Evolutionary conservation across 1,284 basidiomycete species (phyloP).

Genomic region (Tausonia pullulans): DNA sequence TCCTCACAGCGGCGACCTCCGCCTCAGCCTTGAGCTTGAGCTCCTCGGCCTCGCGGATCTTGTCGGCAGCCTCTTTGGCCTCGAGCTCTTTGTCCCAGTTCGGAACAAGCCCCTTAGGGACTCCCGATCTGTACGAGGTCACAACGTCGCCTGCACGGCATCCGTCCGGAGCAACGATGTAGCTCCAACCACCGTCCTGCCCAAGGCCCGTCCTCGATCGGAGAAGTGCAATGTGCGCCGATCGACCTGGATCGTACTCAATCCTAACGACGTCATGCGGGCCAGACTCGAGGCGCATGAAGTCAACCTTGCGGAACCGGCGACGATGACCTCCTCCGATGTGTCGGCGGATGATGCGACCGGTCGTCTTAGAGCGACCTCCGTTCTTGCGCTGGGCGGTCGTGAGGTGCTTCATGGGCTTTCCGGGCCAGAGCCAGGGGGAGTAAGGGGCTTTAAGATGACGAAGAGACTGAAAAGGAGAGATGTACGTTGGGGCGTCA

Average conservation of each 20-base stretch:
- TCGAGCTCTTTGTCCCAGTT: constrained; percentile 41
- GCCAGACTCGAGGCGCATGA: constrained; percentile 62
- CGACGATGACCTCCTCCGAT: constrained; percentile 85
- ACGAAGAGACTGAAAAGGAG: constrained; percentile 5
- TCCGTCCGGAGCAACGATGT: constrained; percentile 86
- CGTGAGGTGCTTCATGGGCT: constrained; percentile 45
- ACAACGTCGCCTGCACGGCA: constrained; percentile 79
- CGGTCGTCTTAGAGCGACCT: constrained; percentile 65
- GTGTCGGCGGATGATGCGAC: constrained; percentile 77
- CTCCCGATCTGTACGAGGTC: constrained; percentile 72
- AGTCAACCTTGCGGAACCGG: constrained; percentile 80
- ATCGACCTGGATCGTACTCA: constrained; percentile 92
- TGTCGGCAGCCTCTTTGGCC: not conserved
- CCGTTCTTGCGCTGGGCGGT: constrained; percentile 71
- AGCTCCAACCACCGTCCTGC: constrained; percentile 43
- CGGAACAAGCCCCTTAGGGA: constrained; percentile 62
- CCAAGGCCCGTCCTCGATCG: constrained; percentile 11
- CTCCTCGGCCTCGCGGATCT: not conserved
- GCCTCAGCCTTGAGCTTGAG: not conserved
- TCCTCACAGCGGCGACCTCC: constrained; percentile 1
- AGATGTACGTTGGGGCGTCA: too few species aligned
- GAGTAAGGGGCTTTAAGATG: constrained; percentile 16
- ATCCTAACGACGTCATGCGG: constrained; percentile 81
- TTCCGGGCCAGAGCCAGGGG: constrained; percentile 15
- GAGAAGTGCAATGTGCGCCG: constrained; percentile 86